Evolutionary conservation across 208 protist species (phyloP).

Genomic region (Kentomonas sorsogonicus): DNA sequence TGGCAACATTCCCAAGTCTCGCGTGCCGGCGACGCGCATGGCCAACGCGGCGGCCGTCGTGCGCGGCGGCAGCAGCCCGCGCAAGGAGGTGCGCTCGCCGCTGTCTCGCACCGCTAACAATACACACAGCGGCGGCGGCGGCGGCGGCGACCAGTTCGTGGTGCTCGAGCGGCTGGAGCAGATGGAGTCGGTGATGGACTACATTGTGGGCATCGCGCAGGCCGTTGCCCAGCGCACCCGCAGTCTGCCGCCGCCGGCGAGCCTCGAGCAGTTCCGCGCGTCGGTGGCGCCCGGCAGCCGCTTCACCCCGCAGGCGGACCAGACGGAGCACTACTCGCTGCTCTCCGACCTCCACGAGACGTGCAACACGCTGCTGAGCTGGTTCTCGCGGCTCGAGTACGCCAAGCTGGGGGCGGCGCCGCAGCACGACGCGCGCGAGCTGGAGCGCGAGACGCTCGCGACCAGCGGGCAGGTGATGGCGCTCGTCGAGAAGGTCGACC

Average conservation of each 20-base stretch:
- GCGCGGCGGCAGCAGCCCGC: background rate
- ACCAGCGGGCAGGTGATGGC: conserved; percentile 23
- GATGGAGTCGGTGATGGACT: conserved; percentile 54
- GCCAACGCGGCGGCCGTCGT: background rate
- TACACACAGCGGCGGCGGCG: background rate
- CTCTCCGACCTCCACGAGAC: conserved; percentile 38
- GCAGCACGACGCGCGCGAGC: conserved; percentile 23
- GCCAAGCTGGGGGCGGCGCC: conserved; percentile 33
- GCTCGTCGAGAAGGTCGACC: conserved; percentile 46
- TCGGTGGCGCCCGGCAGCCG: conserved; percentile 37
- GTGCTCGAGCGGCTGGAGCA: conserved; percentile 29
- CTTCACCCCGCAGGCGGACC: background rate
- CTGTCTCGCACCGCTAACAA: background rate
- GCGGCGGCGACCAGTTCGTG: background rate
- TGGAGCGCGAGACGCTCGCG: conserved; percentile 38
- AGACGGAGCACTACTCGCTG: conserved; percentile 21
- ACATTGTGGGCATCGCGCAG: conserved; percentile 36
- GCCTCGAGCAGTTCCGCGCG: conserved; percentile 35
- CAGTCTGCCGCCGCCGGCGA: conserved; percentile 42
- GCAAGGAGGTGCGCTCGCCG: conserved; percentile 1
- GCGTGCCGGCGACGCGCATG: too few relatives aligned
- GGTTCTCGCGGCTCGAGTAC: conserved; percentile 60
- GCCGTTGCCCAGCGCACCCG: conserved; percentile 39
- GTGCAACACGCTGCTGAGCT: conserved; percentile 33
- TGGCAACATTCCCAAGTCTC: too few relatives aligned